Evolutionary conservation across 2,329 filamentous ascomycete genomes (phyloP).

Genomic region (Fusarium falciforme): DNA sequence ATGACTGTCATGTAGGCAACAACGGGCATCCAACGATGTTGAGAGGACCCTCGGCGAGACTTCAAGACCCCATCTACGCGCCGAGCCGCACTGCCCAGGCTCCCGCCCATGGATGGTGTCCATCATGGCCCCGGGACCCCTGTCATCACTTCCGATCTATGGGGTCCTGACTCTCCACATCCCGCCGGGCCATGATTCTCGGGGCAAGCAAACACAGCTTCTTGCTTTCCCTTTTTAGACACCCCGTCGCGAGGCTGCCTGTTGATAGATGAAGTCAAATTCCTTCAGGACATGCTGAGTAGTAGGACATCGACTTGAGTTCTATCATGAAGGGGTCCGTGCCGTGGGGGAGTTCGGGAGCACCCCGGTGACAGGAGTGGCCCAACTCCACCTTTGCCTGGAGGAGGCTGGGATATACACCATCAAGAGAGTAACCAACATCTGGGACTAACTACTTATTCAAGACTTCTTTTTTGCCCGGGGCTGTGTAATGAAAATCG

Average conservation of each 20-base stretch:
- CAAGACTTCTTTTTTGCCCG: conserved; percentile 4
- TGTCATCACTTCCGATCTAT: conserved; percentile 16
- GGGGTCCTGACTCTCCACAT: not conserved
- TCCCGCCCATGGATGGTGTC: conserved; percentile 38
- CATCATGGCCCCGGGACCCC: not conserved
- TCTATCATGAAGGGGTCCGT: not conserved
- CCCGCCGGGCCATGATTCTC: conserved; percentile 1
- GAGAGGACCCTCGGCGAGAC: not conserved
- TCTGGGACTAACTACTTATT: not conserved
- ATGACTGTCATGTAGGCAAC: conserved; percentile 34
- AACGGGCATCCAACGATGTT: conserved; percentile 19
- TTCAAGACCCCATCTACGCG: conserved; percentile 28
- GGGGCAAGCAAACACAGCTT: not conserved
- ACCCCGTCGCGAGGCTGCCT: not conserved
- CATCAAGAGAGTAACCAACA: conserved; percentile 1
- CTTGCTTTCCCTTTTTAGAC: not conserved
- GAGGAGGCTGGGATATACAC: conserved; percentile 18
- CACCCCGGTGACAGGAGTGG: conserved; percentile 20
- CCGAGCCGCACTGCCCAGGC: conserved; percentile 45
- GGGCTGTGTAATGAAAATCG: conserved; percentile 24
- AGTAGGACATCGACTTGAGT: not conserved
- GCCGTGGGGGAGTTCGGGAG: not conserved
- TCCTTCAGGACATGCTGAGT: not conserved
- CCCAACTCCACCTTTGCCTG: conserved; percentile 30
- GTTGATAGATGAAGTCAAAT: not conserved